Evolutionary conservation across 2,329 filamentous ascomycete genomes (phyloP), one percentile per base, ranked within the genome.

Genomic region (Trichoderma sp.): DNA sequence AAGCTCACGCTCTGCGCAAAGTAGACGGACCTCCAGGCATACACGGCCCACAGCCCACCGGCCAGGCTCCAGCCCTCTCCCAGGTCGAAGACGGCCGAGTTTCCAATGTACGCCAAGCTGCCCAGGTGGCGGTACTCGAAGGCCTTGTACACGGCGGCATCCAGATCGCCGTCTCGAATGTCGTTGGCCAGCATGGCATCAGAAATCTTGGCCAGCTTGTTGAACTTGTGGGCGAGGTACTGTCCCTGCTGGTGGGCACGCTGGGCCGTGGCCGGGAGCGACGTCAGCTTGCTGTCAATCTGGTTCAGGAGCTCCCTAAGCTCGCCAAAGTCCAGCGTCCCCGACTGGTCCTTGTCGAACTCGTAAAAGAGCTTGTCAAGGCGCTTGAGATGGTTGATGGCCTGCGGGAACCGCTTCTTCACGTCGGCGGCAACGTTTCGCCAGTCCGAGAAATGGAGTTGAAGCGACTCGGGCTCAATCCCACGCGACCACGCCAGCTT

Each of bases 1-100:
- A 98, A 84, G 77, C 93, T 97, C 55, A 99, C 95, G 74, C 92
- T 97, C 82, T 99, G 92, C 14, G 95, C 93, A 80, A 99, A 99
- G 79, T 99, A 99, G 15, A 97, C 90, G 69, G 92, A 93, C 68
- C 95, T 83, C 95, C 95, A 99, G 41, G 97, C 86, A 76, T 99
- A 99, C 56, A 98, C 94, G 0, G 93, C 95, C 83, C 96, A 85
- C 52, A 99, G 78, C 0, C 95, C 95, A 58, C 95, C 95, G 1
- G 87, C 87, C 65, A 95, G 79, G 71, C 84, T 93, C 81, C 90
- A 85, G 0, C 92, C 93, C 50, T 89, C 86, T 7, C 87, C 87
- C 62, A 95, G 86, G 75, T 99, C 95, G 72, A 99, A 99, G 47
- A 99, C 89, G 5, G 95, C 95, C 7, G 93, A 93, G 76, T 99